Evolutionary conservation across 495 filamentous ascomycete genomes (phyloP), one percentile per base, ranked within the genome.

Genomic region (Annulohypoxylon stygium): DNA sequence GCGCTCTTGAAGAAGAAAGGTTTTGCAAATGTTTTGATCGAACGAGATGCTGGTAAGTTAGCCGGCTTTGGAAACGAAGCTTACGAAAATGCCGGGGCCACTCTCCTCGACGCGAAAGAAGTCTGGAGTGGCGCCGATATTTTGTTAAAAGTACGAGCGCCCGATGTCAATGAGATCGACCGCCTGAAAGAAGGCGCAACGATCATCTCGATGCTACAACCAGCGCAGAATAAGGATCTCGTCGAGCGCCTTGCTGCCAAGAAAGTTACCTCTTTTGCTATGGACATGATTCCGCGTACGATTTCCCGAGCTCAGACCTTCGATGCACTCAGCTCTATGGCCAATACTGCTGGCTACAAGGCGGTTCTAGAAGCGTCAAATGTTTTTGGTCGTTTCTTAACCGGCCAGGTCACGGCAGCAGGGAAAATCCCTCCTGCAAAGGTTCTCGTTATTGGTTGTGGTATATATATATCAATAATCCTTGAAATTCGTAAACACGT

Each of bases 281-380:
- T 95, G 92, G 93, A 95, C 75, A 88, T 92, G 86, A 90, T 95
- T 60, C 93, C 92, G 0, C 88, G 93, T 34, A 30, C 30, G 30
- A 94, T 95, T 71, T 94, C 93, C 0, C 86, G 92, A n/a, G 91
- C 92, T 0, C 92, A 93, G 73, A 87, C 88, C 7, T 95, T 94
- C 75, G 93, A 95, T 80, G 93, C 92, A 11, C 82, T 93, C 70
- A 92, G 90, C 77, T 93, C 91, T 9, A 94, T 94, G 93, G 92
- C 93, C 64, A 95, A 95, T 69, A 95, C 94, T 79, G 92, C 93
- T 18, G 93, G 93, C 4, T 95, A 95, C 80, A 95, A 93, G 78
- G 93, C 92, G 16, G 91, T 95, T 1, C 80, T 95, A 57, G 92
- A 94, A 76, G 93, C 93, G 1, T 93, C 92, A 1, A 94, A 94